Evolutionary conservation across 2,329 filamentous ascomycete genomes (phyloP), one percentile per base, ranked within the genome.

Genomic region (Colletotrichum zoysiae): DNA sequence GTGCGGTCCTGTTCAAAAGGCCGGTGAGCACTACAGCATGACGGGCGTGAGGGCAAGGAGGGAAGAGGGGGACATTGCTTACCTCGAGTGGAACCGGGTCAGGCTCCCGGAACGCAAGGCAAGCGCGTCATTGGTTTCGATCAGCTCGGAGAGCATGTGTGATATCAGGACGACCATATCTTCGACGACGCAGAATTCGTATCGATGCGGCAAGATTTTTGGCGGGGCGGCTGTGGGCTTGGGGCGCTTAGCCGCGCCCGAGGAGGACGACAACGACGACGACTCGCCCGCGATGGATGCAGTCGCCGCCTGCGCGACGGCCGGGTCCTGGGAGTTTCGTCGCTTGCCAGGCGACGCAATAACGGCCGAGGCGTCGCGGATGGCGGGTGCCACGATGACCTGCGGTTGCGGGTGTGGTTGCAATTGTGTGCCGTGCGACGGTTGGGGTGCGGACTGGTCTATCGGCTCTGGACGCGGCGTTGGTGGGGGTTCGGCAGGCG

Each of bases 71-170:
- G 8, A 48, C 65, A 56, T 63, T 56, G 38, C 83, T 72, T 87
- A 94, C 93, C 95, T 92, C 56, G 95, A 98, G 82, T 99, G 96
- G 81, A 99, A 99, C 65, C 96, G 90, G 62, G 96, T 99, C 67
- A 99, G 87, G 44, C 94, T 92, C 44, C 94, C 95, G 75, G 94
- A 93, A 76, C 92, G 91, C 67, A 98, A 89, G 58, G 95, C 95
- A 74, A 96, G 90, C 60, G 89, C 89, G 80, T 99, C 96, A 78
- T 99, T 99, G 74, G 95, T 93, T 73, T 93, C 91, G 76, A 99
- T 97, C 59, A 99, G 86, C 82, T 99, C 96, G 81, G 95, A 92
- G 59, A 99, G 87, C 96, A 99, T 98, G 78, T 97, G 94, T 57
- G 95, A 91, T 75, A 99, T 96, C 73, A 99, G 85, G 53, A 95